Conservation (phyloP, 768 basidiomycete species). For the Mycena haematopus region DNA sequence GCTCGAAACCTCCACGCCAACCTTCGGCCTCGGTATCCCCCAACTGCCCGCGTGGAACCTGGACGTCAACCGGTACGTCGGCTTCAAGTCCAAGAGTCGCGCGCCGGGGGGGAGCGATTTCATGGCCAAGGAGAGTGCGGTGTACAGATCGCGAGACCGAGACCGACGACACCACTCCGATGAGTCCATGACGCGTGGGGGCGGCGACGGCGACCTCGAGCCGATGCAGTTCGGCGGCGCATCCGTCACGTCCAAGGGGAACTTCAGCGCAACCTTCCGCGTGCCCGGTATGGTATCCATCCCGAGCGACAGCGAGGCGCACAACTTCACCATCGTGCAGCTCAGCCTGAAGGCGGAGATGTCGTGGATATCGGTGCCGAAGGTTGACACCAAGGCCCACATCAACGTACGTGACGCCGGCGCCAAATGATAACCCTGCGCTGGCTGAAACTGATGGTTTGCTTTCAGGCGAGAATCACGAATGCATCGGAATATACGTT, state of each 20-base stretch:
- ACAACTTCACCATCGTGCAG: constrained; percentile 38
- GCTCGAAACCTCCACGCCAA: constrained; percentile 34
- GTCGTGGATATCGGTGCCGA: constrained; percentile 40
- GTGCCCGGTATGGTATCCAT: constrained; percentile 35
- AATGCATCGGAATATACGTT: constrained; percentile 38
- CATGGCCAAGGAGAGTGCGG: background rate
- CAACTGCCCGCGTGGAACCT: constrained; percentile 29
- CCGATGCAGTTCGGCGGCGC: constrained; percentile 9
- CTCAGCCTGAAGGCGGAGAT: constrained; percentile 32
- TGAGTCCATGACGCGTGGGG: too few species aligned
- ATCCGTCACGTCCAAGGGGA: constrained; percentile 29
- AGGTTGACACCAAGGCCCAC: constrained; percentile 34
- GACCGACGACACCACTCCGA: too few species aligned
- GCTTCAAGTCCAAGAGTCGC: background rate
- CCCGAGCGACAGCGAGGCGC: constrained; percentile 35
- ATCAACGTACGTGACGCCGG: constrained; percentile 35
- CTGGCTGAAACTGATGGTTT: too few species aligned
- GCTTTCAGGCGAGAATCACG: constrained; percentile 36
- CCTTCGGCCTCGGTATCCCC: constrained; percentile 32
- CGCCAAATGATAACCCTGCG: too few species aligned
- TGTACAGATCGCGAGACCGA: background rate
- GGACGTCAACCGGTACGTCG: background rate
- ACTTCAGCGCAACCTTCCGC: constrained; percentile 38
- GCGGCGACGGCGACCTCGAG: background rate
- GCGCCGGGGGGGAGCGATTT: too few species aligned